Percentiles rank a stretch among this genome's conserved stretches.
Conservation (phyloP, 345 rosid genomes). For the Euphorbia tirucalli region DNA sequence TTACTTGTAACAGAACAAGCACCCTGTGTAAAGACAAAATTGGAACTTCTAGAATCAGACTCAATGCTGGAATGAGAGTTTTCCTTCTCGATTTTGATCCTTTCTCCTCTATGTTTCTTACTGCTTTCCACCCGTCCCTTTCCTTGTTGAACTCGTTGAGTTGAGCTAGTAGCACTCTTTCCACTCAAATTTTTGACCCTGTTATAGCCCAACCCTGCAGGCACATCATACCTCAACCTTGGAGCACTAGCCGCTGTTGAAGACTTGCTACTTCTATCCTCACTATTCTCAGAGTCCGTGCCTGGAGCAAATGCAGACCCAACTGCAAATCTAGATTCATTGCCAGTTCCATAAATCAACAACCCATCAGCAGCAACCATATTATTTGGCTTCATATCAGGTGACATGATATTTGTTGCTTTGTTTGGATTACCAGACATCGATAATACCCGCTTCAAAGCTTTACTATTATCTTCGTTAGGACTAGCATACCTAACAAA, state of each 20-base stretch:
- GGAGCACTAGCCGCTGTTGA: constrained; percentile 75
- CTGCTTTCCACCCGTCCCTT: constrained; percentile 50
- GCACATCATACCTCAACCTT: constrained; percentile 43
- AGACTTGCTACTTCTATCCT: constrained; percentile 71
- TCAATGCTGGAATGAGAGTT: constrained; percentile 82
- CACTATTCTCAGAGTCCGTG: constrained; percentile 59
- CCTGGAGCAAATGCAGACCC: constrained; percentile 49
- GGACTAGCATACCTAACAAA: constrained; percentile 45
- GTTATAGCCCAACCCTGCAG: constrained; percentile 35
- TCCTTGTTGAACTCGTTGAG: constrained; percentile 48
- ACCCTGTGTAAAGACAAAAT: constrained; percentile 76
- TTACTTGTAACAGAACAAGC: constrained; percentile 44
- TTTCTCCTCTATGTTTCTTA: constrained; percentile 80
- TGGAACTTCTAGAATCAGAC: constrained; percentile 87
- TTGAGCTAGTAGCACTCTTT: constrained; percentile 38
- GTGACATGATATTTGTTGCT: constrained; percentile 28
- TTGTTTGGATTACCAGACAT: constrained; percentile 43
- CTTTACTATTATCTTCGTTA: constrained; percentile 41
- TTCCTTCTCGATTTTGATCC: constrained; percentile 72
- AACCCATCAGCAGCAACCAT: constrained; percentile 33
- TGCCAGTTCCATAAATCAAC: constrained; percentile 32
- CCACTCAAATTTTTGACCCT: constrained; percentile 44
- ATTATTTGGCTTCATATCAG: constrained; percentile 37
- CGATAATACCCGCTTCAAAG: constrained; percentile 64
- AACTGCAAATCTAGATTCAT: constrained; percentile 50